These are phyloP conservation scores for Stereum hirsutum DNA, from an alignment of 1,284 basidiomycete species.

Conservation along the genomic window DNA sequence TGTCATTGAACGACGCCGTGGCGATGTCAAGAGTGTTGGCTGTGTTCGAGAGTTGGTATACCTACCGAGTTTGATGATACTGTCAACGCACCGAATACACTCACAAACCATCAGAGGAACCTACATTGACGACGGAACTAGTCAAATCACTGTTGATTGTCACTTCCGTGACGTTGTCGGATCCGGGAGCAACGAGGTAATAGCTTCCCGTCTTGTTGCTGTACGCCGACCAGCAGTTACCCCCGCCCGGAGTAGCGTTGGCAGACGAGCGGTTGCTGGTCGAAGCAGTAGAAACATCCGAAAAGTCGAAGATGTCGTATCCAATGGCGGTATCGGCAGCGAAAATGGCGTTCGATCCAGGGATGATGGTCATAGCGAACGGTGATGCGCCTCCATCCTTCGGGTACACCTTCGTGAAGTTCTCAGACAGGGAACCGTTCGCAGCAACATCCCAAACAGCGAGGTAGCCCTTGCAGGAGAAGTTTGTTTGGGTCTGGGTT, in stretches of 20 bases:
- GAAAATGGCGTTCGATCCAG: conserved; percentile 35
- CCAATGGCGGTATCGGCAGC: conserved; percentile 37
- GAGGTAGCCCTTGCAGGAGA: conserved; percentile 40
- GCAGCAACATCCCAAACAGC: conserved; percentile 34
- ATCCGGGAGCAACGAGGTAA: conserved; percentile 37
- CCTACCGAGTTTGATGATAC: conserved; percentile 37
- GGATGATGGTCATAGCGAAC: conserved; percentile 39
- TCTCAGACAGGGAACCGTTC: conserved; percentile 30
- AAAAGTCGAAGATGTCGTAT: conserved; percentile 35
- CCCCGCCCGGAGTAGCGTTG: conserved; percentile 29
- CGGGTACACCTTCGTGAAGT: conserved; percentile 28
- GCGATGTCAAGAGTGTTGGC: conserved; percentile 39
- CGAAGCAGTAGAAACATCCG: conserved; percentile 5
- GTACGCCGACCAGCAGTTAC: conserved; percentile 39
- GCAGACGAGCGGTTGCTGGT: conserved; percentile 11
- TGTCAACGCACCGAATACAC: too few species aligned
- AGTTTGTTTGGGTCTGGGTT: conserved; percentile 24
- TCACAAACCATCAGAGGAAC: conserved; percentile 1
- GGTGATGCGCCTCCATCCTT: conserved; percentile 30
- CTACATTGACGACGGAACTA: conserved; percentile 32
- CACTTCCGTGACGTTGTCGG: conserved; percentile 35
- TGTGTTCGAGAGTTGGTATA: conserved; percentile 29
- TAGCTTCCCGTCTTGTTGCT: conserved; percentile 37
- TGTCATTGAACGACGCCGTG: conserved; percentile 33
- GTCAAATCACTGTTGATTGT: conserved; percentile 34